A percentile compares a stretch with the other conserved stretches of the same genome.
Conservation (phyloP, 2,329 filamentous ascomycete species). For the Fusarium sp. region DNA sequence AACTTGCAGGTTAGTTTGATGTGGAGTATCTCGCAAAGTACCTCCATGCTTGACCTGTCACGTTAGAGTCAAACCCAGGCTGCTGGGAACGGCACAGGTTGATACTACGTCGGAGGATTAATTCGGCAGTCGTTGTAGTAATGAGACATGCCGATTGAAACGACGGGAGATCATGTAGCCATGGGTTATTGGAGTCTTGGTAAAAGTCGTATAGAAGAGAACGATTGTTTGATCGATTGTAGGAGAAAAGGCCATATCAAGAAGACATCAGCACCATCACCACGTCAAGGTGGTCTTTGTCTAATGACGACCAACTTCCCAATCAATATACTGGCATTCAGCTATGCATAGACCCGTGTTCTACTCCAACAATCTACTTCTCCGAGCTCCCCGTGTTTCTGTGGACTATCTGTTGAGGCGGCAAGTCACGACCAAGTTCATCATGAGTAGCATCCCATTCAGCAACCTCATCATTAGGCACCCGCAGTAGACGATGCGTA, state of each 20-base stretch:
- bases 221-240: too few species aligned
- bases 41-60: slow-evolving; percentile 3
- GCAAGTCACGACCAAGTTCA: slow-evolving; percentile 51
- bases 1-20: not conserved
- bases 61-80: too few species aligned
- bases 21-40: slow-evolving; percentile 9
- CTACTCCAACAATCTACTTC: not conserved
- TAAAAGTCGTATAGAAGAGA: too few species aligned
- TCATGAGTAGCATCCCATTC: slow-evolving; percentile 71
- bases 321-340: not conserved
- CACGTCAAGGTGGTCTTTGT: too few species aligned
- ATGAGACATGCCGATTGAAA: too few species aligned
- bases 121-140: not conserved
- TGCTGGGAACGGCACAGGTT: not conserved
- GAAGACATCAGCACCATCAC: too few species aligned
- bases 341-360: fast-evolving
- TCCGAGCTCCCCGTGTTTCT: not conserved
- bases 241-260: too few species aligned
- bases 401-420: not conserved
- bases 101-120: not conserved
- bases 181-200: too few species aligned
- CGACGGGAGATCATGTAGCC: too few species aligned
- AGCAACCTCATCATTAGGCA: slow-evolving; percentile 62
- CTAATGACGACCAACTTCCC: too few species aligned
- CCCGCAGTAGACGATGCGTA: slow-evolving; percentile 62